Evolutionary conservation across 176 grass and related monocot genomes (phyloP).

Genomic region (Tillandsia fasciculata): DNA sequence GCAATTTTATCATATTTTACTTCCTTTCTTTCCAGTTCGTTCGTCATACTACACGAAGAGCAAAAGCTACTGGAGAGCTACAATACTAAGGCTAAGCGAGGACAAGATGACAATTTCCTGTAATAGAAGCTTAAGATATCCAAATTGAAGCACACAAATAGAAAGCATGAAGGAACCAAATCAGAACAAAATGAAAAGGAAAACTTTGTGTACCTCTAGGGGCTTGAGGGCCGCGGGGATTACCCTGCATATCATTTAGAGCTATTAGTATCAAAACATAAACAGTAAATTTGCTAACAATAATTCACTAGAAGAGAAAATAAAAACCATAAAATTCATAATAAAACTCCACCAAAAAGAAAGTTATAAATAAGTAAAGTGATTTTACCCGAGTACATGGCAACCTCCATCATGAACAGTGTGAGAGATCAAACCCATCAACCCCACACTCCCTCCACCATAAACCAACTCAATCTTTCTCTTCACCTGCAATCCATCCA

Average conservation of each 20-base stretch:
- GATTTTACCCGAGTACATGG: constrained; percentile 61
- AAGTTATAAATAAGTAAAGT: not conserved
- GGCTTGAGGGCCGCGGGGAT: constrained; percentile 93
- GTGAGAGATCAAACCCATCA: constrained; percentile 93
- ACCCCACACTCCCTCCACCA: constrained; percentile 85
- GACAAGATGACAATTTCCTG: too few relatives aligned
- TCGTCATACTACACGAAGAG: too few relatives aligned
- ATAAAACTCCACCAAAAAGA: not conserved
- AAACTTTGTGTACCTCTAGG: constrained; percentile 53
- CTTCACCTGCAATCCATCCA: constrained; percentile 39
- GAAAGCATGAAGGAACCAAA: not conserved
- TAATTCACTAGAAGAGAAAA: not conserved
- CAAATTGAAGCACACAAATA: too few relatives aligned
- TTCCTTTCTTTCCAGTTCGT: too few relatives aligned
- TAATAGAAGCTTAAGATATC: too few relatives aligned
- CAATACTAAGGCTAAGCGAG: too few relatives aligned
- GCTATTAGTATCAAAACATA: constrained; percentile 13
- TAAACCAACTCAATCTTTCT: constrained; percentile 83
- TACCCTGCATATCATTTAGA: constrained; percentile 46
- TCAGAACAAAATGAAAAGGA: constrained; percentile 8
- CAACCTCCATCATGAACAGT: constrained; percentile 79
- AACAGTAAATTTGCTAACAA: constrained; percentile 7
- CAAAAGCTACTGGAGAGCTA: too few relatives aligned
- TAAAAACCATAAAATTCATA: not conserved
- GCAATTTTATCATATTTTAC: too few relatives aligned